Evolutionary conservation across 768 basidiomycete species (phyloP), one percentile per base, ranked within the genome.

Genomic region (Clitopilus hobsonii): DNA sequence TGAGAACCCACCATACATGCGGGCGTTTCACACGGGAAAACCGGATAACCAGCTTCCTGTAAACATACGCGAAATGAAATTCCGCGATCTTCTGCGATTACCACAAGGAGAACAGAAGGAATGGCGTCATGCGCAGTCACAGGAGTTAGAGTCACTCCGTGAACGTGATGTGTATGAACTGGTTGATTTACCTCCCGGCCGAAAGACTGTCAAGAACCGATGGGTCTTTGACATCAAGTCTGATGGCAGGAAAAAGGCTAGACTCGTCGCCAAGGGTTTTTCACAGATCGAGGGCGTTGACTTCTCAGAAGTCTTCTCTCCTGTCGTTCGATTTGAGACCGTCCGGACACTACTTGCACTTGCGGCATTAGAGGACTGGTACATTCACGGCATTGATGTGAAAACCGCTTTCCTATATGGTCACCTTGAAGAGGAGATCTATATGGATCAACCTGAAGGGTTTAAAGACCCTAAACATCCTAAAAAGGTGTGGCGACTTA

Each of bases 211-310:
- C 22, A 53, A 38, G n/a, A 56, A 56, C 22, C 24, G 38, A 25
- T 56, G 56, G 51, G 51, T 53, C 6, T 56, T 56, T 38, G 24
- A 20, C 11, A 25, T 53, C n/a, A 53, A 56, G 52, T 20, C 28
- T 26, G 45, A 52, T 32, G 38, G 51, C 16, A 28, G 56, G 16
- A 56, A 64, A 41, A 57, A 60, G 48, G 74, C 66, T 0, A n/a
- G 67, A 13, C 49, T 79, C 22, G 74, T 77, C 1, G 74, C 71
- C 1, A 61, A 69, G 57, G 76, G 78, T 0, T 77, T 67, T 57
- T 58, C 61, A 3, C 78, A 78, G 54, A 32, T 65, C 0, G 63
- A 67, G 1, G 71, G 73, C 0, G 57, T 71, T 18, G 69, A 76
- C 41, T 78, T 65, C 51, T 61, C 63, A 24, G 66, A 73, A 23